Percentiles rank a stretch among this genome's conserved stretches.
Evolutionary conservation across 1,284 basidiomycete genomes (phyloP).

Genomic region (Pholiota adiposa): DNA sequence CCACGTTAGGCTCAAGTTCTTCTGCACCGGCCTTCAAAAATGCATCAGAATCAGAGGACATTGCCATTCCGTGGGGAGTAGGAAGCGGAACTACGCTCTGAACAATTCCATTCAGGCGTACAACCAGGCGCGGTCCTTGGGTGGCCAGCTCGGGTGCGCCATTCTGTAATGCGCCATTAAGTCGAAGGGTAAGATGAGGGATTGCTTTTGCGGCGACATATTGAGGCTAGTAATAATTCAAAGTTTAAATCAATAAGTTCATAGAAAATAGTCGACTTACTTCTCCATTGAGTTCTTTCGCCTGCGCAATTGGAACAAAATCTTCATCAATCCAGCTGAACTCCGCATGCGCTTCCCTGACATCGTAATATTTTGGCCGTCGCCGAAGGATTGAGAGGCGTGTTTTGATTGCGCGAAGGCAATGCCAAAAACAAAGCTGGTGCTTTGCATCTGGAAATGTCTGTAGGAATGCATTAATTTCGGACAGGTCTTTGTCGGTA

Average conservation of each 20-base stretch:
- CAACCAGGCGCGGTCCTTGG: not conserved
- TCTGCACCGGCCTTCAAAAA: no score
- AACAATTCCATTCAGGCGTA: not conserved
- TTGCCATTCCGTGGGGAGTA: not conserved
- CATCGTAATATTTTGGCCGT: slow-evolving; percentile 25
- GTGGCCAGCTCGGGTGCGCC: not conserved
- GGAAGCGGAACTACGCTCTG: not conserved
- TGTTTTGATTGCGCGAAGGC: slow-evolving; percentile 28
- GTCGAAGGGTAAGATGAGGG: not conserved
- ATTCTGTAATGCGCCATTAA: not conserved
- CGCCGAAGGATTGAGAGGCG: slow-evolving; percentile 22
- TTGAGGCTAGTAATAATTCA: no score
- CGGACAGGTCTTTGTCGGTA: slow-evolving; percentile 29
- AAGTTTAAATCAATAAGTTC: no score
- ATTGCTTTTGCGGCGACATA: not conserved
- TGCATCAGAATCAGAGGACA: not conserved
- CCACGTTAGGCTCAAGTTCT: no score
- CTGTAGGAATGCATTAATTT: slow-evolving; percentile 28
- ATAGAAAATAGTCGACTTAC: no score
- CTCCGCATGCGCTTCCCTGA: slow-evolving; percentile 20
- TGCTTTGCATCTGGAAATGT: slow-evolving; percentile 31
- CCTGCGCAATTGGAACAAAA: slow-evolving; percentile 27
- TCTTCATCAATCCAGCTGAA: slow-evolving; percentile 26
- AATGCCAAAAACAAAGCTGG: slow-evolving; percentile 36
- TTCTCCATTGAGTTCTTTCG: not conserved